Percentiles rank a stretch among this genome's conserved stretches.
These are phyloP conservation scores for Isabelozyma pseudorhagii DNA, from an alignment of 805 yeast species.

Conservation along the genomic window DNA sequence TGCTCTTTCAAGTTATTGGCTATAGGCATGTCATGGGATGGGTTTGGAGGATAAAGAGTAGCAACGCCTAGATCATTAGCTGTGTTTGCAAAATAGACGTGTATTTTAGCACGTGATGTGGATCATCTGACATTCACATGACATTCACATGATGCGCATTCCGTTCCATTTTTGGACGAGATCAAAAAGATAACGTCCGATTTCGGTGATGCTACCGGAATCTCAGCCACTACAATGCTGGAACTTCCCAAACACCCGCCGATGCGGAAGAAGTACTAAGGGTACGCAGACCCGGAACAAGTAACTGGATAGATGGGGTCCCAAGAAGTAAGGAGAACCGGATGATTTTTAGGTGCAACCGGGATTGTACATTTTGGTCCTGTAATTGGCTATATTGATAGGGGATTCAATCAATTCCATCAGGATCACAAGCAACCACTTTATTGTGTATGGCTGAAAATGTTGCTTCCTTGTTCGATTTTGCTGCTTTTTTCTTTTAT, in stretches of 20 bases:
- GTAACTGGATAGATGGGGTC: too few species aligned
- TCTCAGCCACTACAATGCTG: neutral
- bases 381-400: neutral
- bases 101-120: neutral
- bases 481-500: neutral
- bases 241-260: neutral
- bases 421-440: neutral
- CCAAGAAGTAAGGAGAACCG: too few species aligned
- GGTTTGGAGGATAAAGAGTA: neutral
- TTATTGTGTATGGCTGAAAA: neutral
- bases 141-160: neutral
- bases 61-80: neutral
- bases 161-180: neutral
- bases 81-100: neutral
- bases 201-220: neutral
- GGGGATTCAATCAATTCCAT: neutral
- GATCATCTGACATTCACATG: neutral
- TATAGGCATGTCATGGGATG: neutral
- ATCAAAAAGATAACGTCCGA: neutral
- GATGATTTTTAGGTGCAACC: neutral
- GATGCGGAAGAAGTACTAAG: neutral
- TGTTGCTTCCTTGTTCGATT: too few species aligned
- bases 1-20: slow-evolving; percentile 15
- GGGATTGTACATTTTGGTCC: neutral
- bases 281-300: too few species aligned